Percentiles rank a stretch among this genome's conserved stretches.
Evolutionary conservation across 2,329 filamentous ascomycete species (phyloP).

Genomic region (Cladosporium velox): DNA sequence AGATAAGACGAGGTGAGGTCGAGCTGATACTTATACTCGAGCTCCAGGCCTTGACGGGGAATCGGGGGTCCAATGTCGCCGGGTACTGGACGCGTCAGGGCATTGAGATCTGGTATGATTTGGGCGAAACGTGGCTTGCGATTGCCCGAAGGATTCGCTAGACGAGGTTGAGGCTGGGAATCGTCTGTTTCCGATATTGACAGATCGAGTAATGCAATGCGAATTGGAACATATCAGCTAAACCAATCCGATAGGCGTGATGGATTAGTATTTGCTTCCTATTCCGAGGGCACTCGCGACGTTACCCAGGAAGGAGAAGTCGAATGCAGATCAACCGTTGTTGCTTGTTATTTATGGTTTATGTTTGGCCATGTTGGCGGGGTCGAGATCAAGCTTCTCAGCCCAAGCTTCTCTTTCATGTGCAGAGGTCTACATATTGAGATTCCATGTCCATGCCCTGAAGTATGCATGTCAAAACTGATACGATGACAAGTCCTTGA

Average conservation of each 20-base stretch:
- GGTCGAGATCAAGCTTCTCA: not conserved
- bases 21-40: conserved; percentile 5
- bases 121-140: conserved; percentile 1
- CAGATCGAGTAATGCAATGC: not conserved
- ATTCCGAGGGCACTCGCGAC: not conserved
- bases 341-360: not conserved
- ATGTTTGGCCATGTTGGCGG: not conserved
- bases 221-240: not conserved
- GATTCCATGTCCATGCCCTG: no score
- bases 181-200: not conserved
- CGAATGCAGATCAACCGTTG: not conserved
- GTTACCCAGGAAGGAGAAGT: not conserved
- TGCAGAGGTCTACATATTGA: not conserved
- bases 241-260: not conserved
- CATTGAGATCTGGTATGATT: not conserved
- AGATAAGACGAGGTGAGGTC: not conserved
- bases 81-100: not conserved
- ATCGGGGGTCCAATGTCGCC: not conserved
- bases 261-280: not conserved
- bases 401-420: not conserved
- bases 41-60: not conserved
- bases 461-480: no score
- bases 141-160: not conserved
- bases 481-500: no score
- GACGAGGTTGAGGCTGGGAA: not conserved